Percentiles rank a stretch among this genome's conserved stretches.
Evolutionary conservation across 148 eudicot species (phyloP).

Genomic region (Camellia japonica): DNA sequence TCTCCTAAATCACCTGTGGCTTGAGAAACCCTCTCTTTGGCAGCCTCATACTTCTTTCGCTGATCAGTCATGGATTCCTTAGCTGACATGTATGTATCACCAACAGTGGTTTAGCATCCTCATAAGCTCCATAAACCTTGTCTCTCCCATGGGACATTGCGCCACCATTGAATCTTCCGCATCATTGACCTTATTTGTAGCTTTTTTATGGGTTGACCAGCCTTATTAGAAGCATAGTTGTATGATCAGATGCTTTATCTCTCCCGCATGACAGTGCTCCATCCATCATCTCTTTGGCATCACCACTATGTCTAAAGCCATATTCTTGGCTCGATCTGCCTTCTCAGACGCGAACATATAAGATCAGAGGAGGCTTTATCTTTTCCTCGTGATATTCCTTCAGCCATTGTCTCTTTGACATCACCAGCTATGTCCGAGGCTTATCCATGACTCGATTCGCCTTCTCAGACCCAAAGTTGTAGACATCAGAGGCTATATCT

Average conservation of each 20-base stretch:
- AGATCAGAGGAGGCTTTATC: constrained; percentile 1
- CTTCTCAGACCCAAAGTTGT: background rate
- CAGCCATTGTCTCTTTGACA: constrained; percentile 12
- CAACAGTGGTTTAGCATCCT: constrained; percentile 18
- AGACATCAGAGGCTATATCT: constrained; percentile 6
- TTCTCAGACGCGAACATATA: background rate
- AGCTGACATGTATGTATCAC: constrained; percentile 25
- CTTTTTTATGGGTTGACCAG: background rate
- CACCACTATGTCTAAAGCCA: constrained; percentile 11
- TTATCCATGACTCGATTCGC: constrained; percentile 11
- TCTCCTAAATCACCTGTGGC: constrained; percentile 41
- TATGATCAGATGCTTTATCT: constrained; percentile 17
- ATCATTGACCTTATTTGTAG: constrained; percentile 10
- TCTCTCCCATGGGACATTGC: constrained; percentile 17
- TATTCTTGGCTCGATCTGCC: constrained; percentile 6
- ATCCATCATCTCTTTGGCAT: background rate
- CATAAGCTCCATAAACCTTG: constrained; percentile 19
- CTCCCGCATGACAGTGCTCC: constrained; percentile 1
- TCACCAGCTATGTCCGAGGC: constrained; percentile 7
- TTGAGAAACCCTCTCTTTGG: constrained; percentile 55
- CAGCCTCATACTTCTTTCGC: constrained; percentile 43
- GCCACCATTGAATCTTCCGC: background rate
- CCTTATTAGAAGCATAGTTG: constrained; percentile 6
- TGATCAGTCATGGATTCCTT: constrained; percentile 26
- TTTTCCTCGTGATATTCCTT: constrained; percentile 13